Conservation (phyloP, 495 filamentous ascomycete genomes). For the Letharia columbiana region DNA sequence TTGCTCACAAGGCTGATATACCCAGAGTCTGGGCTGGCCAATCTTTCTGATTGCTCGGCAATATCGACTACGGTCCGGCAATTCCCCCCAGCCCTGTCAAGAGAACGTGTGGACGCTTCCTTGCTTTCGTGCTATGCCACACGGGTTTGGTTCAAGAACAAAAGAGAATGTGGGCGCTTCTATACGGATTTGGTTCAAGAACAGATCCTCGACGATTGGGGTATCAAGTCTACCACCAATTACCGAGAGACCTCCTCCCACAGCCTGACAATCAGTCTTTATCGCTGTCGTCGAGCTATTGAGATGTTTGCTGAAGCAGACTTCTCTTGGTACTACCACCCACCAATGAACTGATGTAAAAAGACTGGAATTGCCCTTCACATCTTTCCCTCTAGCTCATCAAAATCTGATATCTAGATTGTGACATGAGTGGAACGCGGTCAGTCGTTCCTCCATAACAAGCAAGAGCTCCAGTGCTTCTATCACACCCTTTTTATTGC, state of each 20-base stretch:
- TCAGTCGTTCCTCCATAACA: not conserved
- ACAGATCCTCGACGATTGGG: too few species aligned
- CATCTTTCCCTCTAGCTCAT: not conserved
- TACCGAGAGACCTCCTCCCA: not conserved
- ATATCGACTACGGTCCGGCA: too few species aligned
- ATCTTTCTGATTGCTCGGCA: too few species aligned
- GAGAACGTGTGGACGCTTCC: not conserved
- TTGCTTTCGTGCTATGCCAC: not conserved
- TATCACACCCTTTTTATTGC: not conserved
- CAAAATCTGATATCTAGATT: not conserved
- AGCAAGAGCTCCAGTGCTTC: not conserved
- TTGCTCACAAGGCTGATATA: not conserved
- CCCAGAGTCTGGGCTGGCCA: too few species aligned
- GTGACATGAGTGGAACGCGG: not conserved
- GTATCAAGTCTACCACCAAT: not conserved
- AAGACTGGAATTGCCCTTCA: not conserved
- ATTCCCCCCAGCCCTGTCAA: not conserved
- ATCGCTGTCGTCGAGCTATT: not conserved
- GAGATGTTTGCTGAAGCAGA: not conserved
- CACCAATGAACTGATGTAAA: too few species aligned
- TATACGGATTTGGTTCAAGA: too few species aligned
- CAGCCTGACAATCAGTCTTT: not conserved
- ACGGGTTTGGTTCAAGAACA: too few species aligned
- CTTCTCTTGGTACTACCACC: not conserved
- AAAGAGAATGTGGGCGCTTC: too few species aligned